These are phyloP conservation scores for Zymoseptoria tritici DNA, from an alignment of 2,329 filamentous ascomycete genomes.

Conservation along the genomic window DNA sequence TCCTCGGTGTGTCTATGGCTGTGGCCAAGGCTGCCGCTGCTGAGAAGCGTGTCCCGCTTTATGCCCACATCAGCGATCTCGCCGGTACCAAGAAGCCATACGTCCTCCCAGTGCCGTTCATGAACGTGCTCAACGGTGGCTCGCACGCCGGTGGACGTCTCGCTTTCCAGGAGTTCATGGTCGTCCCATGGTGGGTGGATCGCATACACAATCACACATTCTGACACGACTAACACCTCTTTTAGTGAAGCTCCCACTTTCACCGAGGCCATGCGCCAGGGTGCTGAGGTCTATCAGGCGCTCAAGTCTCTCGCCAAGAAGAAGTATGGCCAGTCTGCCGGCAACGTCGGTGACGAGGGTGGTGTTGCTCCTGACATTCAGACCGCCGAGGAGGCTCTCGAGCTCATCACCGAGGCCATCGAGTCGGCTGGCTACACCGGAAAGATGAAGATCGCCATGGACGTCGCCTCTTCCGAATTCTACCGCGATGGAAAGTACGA, in stretches of 20 bases:
- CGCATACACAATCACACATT: slow-evolving; percentile 17
- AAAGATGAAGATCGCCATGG: slow-evolving; percentile 97
- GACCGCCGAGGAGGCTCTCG: slow-evolving; percentile 90
- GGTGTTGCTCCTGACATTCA: slow-evolving; percentile 99
- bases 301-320: slow-evolving; percentile 97
- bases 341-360: slow-evolving; percentile 98
- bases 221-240: slow-evolving; percentile 39
- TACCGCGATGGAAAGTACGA: slow-evolving; percentile 99
- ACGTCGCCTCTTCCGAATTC: slow-evolving; percentile 98
- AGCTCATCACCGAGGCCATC: slow-evolving; percentile 91
- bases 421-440: slow-evolving; percentile 93
- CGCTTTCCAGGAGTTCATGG: slow-evolving; percentile 54
- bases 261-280: slow-evolving; percentile 92
- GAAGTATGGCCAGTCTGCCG: slow-evolving; percentile 97
- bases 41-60: slow-evolving; percentile 49
- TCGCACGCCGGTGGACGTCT: slow-evolving; percentile 94
- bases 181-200: slow-evolving; percentile 40
- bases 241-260: slow-evolving; percentile 64
- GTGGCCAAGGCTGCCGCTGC: slow-evolving; percentile 51
- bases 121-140: slow-evolving; percentile 58
- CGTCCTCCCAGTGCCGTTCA: slow-evolving; percentile 51
- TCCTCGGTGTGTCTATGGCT: slow-evolving; percentile 54
- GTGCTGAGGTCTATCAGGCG: slow-evolving; percentile 95
- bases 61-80: slow-evolving; percentile 50
- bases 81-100: slow-evolving; percentile 47